Evolutionary conservation across 2,329 filamentous ascomycete genomes (phyloP).

Genomic region (Incumbomyces lentus): DNA sequence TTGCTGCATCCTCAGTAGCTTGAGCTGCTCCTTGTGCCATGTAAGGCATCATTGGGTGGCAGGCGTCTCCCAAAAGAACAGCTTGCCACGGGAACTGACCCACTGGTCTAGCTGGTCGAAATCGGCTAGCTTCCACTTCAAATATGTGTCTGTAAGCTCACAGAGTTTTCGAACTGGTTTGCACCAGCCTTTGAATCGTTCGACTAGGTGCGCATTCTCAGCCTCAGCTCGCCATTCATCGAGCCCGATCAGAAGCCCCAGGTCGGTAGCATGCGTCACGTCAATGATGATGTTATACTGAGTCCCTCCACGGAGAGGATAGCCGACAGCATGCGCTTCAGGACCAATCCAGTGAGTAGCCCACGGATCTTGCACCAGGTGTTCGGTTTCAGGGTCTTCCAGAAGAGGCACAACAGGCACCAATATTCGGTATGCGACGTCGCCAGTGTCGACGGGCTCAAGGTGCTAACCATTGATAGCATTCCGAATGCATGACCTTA

Average conservation of each 20-base stretch:
- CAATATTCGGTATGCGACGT: constrained; percentile 25
- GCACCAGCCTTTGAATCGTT: constrained; percentile 24
- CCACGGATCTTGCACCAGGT: constrained; percentile 23
- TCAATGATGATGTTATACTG: constrained; percentile 27
- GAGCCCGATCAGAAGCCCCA: constrained; percentile 13
- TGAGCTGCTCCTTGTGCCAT: too few relatives aligned
- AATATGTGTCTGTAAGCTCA: constrained; percentile 15
- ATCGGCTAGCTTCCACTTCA: constrained; percentile 22
- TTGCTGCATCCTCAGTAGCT: too few relatives aligned
- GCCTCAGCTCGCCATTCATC: constrained; percentile 24
- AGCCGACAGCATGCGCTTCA: constrained; percentile 25
- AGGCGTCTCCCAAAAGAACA: too few relatives aligned
- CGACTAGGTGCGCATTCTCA: constrained; percentile 21
- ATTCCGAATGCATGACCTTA: constrained; percentile 22
- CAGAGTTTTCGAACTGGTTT: constrained; percentile 23
- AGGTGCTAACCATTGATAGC: constrained; percentile 22
- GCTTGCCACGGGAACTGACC: too few relatives aligned
- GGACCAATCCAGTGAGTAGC: constrained; percentile 26
- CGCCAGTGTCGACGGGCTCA: constrained; percentile 23
- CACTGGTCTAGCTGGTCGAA: too few relatives aligned
- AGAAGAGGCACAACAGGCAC: too few relatives aligned
- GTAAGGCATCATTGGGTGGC: too few relatives aligned
- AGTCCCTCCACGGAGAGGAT: constrained; percentile 23
- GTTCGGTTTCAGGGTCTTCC: too few relatives aligned
- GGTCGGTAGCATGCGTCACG: constrained; percentile 18